phyloP scores from a whole-genome alignment of 306 rosid genomes.

The Nissolia schottii region DNA sequence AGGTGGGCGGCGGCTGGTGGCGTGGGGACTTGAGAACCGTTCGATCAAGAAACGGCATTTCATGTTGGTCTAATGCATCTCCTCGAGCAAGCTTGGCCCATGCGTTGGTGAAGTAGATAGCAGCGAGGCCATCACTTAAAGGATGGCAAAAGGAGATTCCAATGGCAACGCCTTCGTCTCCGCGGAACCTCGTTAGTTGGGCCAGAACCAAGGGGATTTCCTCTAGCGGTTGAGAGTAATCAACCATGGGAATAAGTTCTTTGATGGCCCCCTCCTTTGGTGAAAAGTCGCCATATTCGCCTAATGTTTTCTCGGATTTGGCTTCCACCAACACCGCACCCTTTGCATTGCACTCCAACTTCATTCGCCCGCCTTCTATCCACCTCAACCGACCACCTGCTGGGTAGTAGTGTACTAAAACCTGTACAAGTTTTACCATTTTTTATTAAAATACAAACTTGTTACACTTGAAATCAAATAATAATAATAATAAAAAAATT shows the following conservation, averaged over 20 bases:
- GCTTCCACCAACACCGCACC: background rate
- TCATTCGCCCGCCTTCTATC: background rate
- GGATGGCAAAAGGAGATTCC: background rate
- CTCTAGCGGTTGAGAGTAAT: background rate
- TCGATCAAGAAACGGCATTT: background rate
- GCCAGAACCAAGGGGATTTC: background rate
- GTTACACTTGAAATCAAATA: no score
- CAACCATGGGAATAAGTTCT: background rate
- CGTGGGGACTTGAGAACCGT: background rate
- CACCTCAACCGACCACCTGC: background rate
- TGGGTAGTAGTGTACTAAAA: background rate
- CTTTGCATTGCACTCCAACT: background rate
- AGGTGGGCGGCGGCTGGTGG: background rate
- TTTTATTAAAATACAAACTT: no score
- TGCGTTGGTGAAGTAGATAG: background rate
- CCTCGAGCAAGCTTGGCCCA: slow-evolving; percentile 10
- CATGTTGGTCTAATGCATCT: background rate
- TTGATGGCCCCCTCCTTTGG: background rate
- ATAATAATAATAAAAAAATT: no score
- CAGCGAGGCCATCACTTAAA: background rate
- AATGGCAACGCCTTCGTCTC: background rate
- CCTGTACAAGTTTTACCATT: no score
- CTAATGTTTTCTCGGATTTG: background rate
- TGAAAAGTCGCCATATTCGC: background rate
- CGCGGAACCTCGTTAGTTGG: background rate